These are phyloP conservation scores for Pseudogymnoascus sp. DNA, from an alignment of 2,329 filamentous ascomycete species.

Conservation along the genomic window DNA sequence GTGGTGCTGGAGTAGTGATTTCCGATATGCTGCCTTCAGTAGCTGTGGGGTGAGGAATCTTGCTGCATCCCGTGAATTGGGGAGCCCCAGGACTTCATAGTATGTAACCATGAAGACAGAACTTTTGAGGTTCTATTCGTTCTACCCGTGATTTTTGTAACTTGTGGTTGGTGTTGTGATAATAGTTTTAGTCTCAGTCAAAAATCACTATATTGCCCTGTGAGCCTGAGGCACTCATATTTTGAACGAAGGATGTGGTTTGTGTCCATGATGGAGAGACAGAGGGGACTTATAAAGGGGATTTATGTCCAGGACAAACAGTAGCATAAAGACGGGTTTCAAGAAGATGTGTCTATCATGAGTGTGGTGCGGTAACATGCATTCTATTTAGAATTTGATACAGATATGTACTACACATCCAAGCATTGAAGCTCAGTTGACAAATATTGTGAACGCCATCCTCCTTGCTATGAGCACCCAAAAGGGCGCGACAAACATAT, in stretches of 20 bases:
- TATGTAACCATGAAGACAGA: constrained; percentile 37
- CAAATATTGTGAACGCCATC: constrained; percentile 8
- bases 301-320: background rate
- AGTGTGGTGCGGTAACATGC: background rate
- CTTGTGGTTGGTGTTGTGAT: background rate
- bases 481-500: background rate
- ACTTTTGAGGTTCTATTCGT: background rate
- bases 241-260: background rate
- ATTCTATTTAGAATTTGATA: constrained; percentile 8
- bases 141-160: background rate
- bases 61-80: constrained; percentile 40
- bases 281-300: background rate
- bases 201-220: background rate
- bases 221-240: constrained; percentile 5
- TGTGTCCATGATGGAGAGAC: background rate
- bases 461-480: constrained; percentile 10
- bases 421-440: constrained; percentile 5
- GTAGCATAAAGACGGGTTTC: background rate
- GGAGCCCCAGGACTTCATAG: constrained; percentile 55
- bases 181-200: background rate
- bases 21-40: constrained; percentile 57
- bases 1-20: constrained; percentile 58
- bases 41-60: constrained; percentile 38
- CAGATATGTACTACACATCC: constrained; percentile 1
- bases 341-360: background rate